These are phyloP conservation scores for Hemisphaericaspora lyxosophila DNA, from an alignment of 1,139 yeast genomes.

Conservation along the genomic window DNA sequence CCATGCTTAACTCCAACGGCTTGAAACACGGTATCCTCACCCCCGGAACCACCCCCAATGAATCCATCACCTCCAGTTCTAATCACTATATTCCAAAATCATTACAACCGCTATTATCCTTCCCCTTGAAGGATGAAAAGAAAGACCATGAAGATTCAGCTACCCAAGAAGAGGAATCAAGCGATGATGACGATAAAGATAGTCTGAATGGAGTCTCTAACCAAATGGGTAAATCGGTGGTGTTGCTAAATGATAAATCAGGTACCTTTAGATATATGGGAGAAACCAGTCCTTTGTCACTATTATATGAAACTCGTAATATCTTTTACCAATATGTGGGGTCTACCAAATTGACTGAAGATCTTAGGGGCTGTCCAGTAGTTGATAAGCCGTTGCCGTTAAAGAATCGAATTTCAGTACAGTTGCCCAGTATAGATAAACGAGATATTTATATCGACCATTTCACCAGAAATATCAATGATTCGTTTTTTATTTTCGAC, in stretches of 20 bases:
- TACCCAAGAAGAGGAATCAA: neutral
- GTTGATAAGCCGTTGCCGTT: slow-evolving; percentile 28
- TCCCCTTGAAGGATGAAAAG: slow-evolving; percentile 16
- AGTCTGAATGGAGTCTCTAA: slow-evolving; percentile 14
- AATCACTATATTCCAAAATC: slow-evolving; percentile 23
- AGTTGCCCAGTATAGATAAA: slow-evolving; percentile 20
- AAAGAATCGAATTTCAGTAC: slow-evolving; percentile 17
- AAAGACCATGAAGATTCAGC: slow-evolving; percentile 1
- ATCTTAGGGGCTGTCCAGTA: slow-evolving; percentile 32
- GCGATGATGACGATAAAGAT: neutral
- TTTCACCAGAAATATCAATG: slow-evolving; percentile 36
- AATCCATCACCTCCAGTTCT: slow-evolving; percentile 1
- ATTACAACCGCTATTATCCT: slow-evolving; percentile 26
- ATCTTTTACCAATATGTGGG: slow-evolving; percentile 20
- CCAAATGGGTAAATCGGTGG: slow-evolving; percentile 18
- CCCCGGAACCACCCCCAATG: slow-evolving; percentile 14
- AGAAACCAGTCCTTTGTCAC: slow-evolving; percentile 27
- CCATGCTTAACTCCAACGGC: slow-evolving; percentile 1
- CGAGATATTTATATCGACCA: slow-evolving; percentile 30
- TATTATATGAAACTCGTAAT: slow-evolving; percentile 25
- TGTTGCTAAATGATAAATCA: slow-evolving; percentile 21
- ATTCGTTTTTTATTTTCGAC: slow-evolving; percentile 34
- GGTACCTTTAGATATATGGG: slow-evolving; percentile 27
- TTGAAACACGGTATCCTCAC: slow-evolving; percentile 10
- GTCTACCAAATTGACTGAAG: slow-evolving; percentile 27